Evolutionary conservation across 176 grass and related monocot genomes (phyloP).

Genomic region (Avena sativa): DNA sequence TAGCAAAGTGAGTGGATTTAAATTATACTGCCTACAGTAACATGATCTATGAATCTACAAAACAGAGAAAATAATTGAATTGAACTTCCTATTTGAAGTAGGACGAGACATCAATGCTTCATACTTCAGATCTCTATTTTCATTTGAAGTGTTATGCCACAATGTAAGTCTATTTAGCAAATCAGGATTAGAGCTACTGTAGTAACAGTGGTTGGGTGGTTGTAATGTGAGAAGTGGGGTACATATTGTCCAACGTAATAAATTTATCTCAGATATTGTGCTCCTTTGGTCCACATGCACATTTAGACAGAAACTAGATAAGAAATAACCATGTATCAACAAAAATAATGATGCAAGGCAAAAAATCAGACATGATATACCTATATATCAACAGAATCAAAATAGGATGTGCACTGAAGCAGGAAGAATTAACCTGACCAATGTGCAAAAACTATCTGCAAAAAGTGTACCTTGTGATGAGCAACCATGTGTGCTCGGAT

Average conservation of each 20-base stretch:
- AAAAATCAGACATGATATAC: neutral
- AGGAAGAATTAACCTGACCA: neutral
- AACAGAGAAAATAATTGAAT: neutral
- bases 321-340: neutral
- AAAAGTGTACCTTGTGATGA: constrained; percentile 50
- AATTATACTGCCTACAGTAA: neutral
- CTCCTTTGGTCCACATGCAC: neutral
- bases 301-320: neutral
- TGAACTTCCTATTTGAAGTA: neutral
- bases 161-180: neutral
- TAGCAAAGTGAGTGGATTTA: neutral
- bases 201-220: neutral
- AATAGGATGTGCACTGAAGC: neutral
- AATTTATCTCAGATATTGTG: neutral
- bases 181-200: neutral
- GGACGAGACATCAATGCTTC: neutral
- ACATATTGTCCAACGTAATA: neutral
- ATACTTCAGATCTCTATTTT: neutral
- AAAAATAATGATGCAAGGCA: neutral
- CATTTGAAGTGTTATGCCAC: neutral
- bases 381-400: neutral
- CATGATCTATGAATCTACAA: constrained; percentile 6
- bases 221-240: neutral
- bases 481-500: constrained; percentile 65
- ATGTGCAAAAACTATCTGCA: neutral